Percentiles rank a stretch among this genome's conserved stretches.
These are phyloP conservation scores for Pythium coloratum DNA, from an alignment of 352 stramenopile genomes.

Conservation along the genomic window DNA sequence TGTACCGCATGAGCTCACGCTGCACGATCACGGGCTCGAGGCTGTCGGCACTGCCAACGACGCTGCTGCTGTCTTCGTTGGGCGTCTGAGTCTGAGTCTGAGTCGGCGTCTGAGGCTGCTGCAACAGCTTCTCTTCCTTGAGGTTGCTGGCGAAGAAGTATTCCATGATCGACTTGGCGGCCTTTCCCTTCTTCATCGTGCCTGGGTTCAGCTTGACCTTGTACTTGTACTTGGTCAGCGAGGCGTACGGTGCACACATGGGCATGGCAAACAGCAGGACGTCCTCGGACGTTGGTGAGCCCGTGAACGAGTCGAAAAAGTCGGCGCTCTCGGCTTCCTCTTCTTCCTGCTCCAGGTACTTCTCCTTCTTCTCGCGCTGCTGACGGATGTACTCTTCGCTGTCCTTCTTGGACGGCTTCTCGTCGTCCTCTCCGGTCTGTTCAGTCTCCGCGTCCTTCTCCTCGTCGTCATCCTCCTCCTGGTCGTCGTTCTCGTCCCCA, in stretches of 20 bases:
- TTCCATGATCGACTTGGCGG: conserved; percentile 85
- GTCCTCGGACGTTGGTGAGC: conserved; percentile 74
- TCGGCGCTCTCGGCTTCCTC: conserved; percentile 72
- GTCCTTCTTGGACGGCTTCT: neutral
- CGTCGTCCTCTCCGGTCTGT: conserved; percentile 3
- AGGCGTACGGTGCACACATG: conserved; percentile 90
- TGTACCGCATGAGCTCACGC: conserved; percentile 88
- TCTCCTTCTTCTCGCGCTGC: conserved; percentile 81
- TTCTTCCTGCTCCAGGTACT: conserved; percentile 82
- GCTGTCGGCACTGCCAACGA: conserved; percentile 27
- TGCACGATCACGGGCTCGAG: conserved; percentile 72
- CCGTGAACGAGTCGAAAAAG: conserved; percentile 88
- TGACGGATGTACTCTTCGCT: conserved; percentile 66
- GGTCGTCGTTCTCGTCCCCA: conserved; percentile 25
- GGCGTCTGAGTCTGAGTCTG: conserved; percentile 3
- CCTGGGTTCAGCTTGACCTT: conserved; percentile 92
- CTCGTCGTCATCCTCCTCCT: conserved; percentile 19
- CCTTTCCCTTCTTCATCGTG: conserved; percentile 90
- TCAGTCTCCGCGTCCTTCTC: conserved; percentile 21
- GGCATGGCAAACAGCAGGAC: conserved; percentile 89
- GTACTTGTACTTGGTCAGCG: conserved; percentile 90
- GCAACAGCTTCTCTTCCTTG: conserved; percentile 61
- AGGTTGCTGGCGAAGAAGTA: conserved; percentile 76
- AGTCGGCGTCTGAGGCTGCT: conserved; percentile 11
- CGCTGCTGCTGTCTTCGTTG: conserved; percentile 18